These are phyloP conservation scores for Blastocystis sp. DNA, from an alignment of 352 stramenopile genomes.

Conservation along the genomic window DNA sequence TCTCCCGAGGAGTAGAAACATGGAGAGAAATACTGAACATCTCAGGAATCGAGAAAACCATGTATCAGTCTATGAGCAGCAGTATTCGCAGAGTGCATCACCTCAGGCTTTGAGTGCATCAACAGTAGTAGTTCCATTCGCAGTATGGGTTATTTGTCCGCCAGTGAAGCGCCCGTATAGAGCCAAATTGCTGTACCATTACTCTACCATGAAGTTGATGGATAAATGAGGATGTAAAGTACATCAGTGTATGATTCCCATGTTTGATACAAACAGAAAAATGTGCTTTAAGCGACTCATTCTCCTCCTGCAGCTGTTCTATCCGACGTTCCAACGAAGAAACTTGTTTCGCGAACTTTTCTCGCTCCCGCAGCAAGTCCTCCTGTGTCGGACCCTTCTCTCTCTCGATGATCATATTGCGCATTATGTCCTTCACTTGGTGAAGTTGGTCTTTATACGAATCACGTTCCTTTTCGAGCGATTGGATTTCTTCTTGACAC, in stretches of 20 bases:
- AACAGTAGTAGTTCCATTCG: too few species aligned
- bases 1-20: too few species aligned
- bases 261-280: neutral
- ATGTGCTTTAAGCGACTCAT: neutral
- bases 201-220: neutral
- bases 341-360: conserved; percentile 41
- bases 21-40: too few species aligned
- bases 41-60: too few species aligned
- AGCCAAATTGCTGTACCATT: neutral
- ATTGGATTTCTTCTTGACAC: neutral
- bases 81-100: too few species aligned
- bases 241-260: too few species aligned
- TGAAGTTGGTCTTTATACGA: neutral
- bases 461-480: neutral
- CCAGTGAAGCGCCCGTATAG: neutral
- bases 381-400: neutral
- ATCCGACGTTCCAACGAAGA: neutral
- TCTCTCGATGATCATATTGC: conserved; percentile 32
- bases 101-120: too few species aligned
- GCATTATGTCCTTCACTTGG: conserved; percentile 58
- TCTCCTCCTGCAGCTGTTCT: conserved; percentile 6
- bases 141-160: neutral
- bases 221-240: neutral
- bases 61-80: too few species aligned
- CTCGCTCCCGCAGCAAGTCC: neutral